Conservation (phyloP, 192 early-diverging fungal genomes). For the Phycomyces blakesleeanus region DNA sequence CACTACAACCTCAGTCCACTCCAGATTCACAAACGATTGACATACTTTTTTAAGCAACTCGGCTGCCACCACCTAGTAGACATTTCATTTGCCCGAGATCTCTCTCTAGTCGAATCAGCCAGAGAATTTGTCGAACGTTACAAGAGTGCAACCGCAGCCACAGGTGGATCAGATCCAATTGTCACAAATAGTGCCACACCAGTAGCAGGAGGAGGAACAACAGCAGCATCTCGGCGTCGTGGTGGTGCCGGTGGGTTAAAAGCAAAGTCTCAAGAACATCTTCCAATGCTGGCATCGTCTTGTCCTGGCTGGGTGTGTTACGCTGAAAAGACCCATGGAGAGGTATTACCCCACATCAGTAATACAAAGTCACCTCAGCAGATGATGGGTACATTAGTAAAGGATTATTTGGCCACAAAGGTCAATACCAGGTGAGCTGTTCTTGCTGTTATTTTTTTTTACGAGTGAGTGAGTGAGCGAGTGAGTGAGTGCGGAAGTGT, state of each 20-base stretch:
- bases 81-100: slow-evolving; percentile 83
- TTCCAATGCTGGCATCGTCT: slow-evolving; percentile 65
- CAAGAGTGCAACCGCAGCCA: slow-evolving; percentile 34
- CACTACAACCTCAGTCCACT: slow-evolving; percentile 73
- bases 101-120: slow-evolving; percentile 78
- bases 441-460: not conserved
- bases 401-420: slow-evolving; percentile 71
- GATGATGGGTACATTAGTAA: slow-evolving; percentile 91
- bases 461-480: no score
- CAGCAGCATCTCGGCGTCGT: no score
- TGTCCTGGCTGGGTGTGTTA: slow-evolving; percentile 97
- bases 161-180: slow-evolving; percentile 10
- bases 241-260: no score
- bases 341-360: slow-evolving; percentile 85
- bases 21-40: slow-evolving; percentile 56
- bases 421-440: slow-evolving; percentile 44
- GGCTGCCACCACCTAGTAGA: slow-evolving; percentile 89
- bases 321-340: slow-evolving; percentile 95
- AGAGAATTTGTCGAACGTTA: slow-evolving; percentile 87
- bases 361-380: slow-evolving; percentile 96
- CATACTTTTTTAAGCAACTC: slow-evolving; percentile 72
- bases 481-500: no score
- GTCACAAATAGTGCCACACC: no score
- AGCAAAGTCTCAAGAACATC: slow-evolving; percentile 1
- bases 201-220: no score